Evolutionary conservation across 768 basidiomycete species (phyloP).

Genomic region (Hygrophoropsis aurantiaca): DNA sequence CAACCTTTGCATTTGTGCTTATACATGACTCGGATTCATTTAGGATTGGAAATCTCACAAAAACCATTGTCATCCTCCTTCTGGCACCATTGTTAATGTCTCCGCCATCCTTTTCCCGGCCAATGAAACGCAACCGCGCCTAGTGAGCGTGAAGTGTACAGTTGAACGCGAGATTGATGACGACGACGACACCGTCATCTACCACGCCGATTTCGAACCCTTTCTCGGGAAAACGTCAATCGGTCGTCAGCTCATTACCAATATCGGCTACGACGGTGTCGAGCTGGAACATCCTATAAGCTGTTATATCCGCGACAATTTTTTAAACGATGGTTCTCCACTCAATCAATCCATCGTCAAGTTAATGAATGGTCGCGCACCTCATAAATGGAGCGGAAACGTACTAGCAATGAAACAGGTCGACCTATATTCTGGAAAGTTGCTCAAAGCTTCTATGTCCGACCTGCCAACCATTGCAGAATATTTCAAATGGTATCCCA

Average conservation of each 20-base stretch:
- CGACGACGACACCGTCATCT: not conserved
- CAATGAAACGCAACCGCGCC: not conserved
- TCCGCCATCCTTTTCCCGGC: constrained; percentile 1
- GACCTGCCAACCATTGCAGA: constrained; percentile 3
- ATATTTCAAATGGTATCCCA: constrained; percentile 5
- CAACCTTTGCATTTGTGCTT: no score
- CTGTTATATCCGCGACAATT: constrained; percentile 12
- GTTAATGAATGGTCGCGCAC: constrained; percentile 1
- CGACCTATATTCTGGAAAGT: not conserved
- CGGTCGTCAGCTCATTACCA: not conserved
- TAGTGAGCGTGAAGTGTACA: no score
- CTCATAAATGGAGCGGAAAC: constrained; percentile 2
- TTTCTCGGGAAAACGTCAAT: not conserved
- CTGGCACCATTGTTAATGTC: not conserved
- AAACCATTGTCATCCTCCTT: not conserved
- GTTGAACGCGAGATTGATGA: not conserved
- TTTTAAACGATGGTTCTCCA: constrained; percentile 12
- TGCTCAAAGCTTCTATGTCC: not conserved
- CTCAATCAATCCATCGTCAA: constrained; percentile 3
- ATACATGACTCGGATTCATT: not conserved
- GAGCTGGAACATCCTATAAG: constrained; percentile 3
- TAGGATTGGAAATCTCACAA: constrained; percentile 7
- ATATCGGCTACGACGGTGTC: not conserved
- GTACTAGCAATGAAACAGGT: constrained; percentile 3
- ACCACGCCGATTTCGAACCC: not conserved